phyloP scores from a whole-genome alignment of 768 basidiomycete genomes.

The Mycena indigotica region DNA sequence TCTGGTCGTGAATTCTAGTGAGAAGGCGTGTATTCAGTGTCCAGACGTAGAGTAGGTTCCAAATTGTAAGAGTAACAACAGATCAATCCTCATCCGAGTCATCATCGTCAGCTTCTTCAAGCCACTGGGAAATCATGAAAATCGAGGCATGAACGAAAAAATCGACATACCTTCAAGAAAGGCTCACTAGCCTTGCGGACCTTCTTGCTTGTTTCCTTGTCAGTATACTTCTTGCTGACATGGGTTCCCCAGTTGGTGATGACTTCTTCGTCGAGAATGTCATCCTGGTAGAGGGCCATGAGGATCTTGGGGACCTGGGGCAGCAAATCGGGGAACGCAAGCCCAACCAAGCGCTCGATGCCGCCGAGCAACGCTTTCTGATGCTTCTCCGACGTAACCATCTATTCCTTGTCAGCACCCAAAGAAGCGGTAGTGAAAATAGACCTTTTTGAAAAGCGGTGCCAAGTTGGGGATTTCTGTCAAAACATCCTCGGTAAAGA shows the following conservation, averaged over 20 bases:
- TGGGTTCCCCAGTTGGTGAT: conserved; percentile 93
- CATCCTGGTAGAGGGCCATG: conserved; percentile 91
- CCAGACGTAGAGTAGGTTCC: conserved; percentile 10
- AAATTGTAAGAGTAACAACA: not conserved
- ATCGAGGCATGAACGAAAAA: not conserved
- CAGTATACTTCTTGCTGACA: conserved; percentile 94
- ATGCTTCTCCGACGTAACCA: conserved; percentile 91
- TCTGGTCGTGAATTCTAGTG: conserved; percentile 14
- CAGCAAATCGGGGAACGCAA: conserved; percentile 71
- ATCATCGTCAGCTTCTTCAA: conserved; percentile 85
- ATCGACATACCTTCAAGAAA: conserved; percentile 76
- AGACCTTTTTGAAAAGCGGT: conserved; percentile 75
- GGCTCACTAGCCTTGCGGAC: conserved; percentile 95
- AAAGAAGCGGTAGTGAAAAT: conserved; percentile 23
- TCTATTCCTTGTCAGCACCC: conserved; percentile 43
- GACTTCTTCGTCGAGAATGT: conserved; percentile 90
- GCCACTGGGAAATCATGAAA: conserved; percentile 58
- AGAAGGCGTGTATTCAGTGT: conserved; percentile 19
- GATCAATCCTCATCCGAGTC: conserved; percentile 54
- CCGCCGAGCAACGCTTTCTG: conserved; percentile 95
- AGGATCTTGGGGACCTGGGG: conserved; percentile 83
- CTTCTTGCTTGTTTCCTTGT: conserved; percentile 93
- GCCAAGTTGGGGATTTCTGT: conserved; percentile 66
- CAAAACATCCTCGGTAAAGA: conserved; percentile 78
- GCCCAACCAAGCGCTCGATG: conserved; percentile 81